phyloP scores from a whole-genome alignment of 2,329 filamentous ascomycete species.

The Aspergillus floridensis region DNA sequence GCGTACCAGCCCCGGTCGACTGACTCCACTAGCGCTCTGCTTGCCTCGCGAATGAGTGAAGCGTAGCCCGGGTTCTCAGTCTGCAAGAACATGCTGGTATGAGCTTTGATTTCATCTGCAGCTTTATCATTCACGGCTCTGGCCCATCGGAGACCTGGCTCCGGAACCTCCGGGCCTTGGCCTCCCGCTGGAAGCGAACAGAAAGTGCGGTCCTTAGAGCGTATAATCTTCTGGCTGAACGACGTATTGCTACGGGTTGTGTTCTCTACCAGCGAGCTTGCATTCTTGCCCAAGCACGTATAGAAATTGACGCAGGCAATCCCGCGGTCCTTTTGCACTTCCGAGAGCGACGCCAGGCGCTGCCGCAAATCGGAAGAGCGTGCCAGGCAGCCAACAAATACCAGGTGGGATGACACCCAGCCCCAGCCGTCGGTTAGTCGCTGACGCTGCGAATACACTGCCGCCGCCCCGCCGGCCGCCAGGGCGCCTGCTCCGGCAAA shows the following conservation, averaged over 20 bases:
- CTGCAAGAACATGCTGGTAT: conserved; percentile 56
- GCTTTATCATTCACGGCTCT: conserved; percentile 76
- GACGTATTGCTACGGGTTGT: conserved; percentile 24
- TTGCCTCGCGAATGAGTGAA: conserved; percentile 38
- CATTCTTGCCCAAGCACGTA: conserved; percentile 72
- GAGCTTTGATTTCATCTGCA: conserved; percentile 74
- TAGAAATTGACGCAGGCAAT: conserved; percentile 86
- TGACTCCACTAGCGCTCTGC: conserved; percentile 38
- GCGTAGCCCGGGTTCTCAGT: conserved; percentile 47
- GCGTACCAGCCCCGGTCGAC: conserved; percentile 43
- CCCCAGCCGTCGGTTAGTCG: conserved; percentile 71
- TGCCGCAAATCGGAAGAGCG: conserved; percentile 77
- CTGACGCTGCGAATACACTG: conserved; percentile 81
- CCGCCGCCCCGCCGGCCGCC: conserved; percentile 76
- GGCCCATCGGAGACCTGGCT: conserved; percentile 58
- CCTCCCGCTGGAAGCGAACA: conserved; percentile 71
- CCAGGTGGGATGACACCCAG: conserved; percentile 87
- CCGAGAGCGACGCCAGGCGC: conserved; percentile 67
- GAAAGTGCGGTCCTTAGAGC: conserved; percentile 72
- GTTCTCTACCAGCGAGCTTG: conserved; percentile 38
- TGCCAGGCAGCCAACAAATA: conserved; percentile 87
- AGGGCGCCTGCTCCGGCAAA: conserved; percentile 79
- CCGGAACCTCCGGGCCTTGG: conserved; percentile 24
- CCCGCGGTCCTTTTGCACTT: conserved; percentile 61
- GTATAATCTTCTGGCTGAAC: conserved; percentile 38